Evolutionary conservation across 1,139 yeast species (phyloP), one percentile per base, ranked within the genome.

Genomic region (Pichia terricola): DNA sequence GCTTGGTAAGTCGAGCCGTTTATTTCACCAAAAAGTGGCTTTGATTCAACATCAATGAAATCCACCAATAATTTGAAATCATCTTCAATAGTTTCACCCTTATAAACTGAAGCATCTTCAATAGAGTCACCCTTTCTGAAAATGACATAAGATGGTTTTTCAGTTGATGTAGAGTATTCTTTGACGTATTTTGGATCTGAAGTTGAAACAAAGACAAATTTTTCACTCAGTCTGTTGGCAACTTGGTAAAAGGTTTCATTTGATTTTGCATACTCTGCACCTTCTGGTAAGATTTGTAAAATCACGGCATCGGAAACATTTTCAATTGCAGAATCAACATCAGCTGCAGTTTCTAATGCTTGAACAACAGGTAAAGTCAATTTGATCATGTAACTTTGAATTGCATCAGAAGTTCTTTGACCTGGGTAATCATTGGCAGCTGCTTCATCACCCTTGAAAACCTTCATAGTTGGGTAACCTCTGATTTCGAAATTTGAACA

Each of bases 401-500:
- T 89, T 44, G 88, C 81, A 39, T 73, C 83, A 37, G 95, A 76
- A 50, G 78, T 75, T 71, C 98, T 81, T 53, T 85, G 86, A 51
- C 97, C 97, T 45, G 73, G 75, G 67, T 91, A 91, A 54, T 78
- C 85, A 38, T 68, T 63, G 28, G 79, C 73, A 11, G 41, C 38
- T 16, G 62, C 55, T 42, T 70, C 72, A 41, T 67, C 62, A 50
- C 88, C 86, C 63, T 84, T 81, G 71, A 86, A 82, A 39, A 91
- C 77, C 69, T 85, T 85, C 66, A 91, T 69, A 32, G 96, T 83
- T 57, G 98, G 98, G 72, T 86, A 91, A 41, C 98, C 98, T 66
- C 74, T 77, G 57, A 91, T 75, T 45, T 78, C 87, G 54, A 75
- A 81, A 45, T 77, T 73, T 56, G 73, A 70, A 68, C 98, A 91